A percentile compares a stretch with the other conserved stretches of the same genome.
Conservation (phyloP, 495 filamentous ascomycete genomes). For the Apodospora peruviana region DNA sequence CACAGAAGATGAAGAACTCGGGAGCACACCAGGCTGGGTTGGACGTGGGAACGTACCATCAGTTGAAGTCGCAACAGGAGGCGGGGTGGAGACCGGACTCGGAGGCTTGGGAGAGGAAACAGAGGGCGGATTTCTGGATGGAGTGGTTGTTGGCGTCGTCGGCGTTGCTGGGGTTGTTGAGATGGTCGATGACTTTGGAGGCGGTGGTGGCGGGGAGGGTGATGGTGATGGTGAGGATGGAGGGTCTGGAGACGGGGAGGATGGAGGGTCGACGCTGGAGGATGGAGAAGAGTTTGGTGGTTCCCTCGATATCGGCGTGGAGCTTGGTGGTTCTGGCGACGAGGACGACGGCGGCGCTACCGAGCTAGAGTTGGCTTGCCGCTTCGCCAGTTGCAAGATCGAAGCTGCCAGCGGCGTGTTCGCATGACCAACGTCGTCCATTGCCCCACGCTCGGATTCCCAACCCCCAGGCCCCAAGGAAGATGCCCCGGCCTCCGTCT, state of each 20-base stretch:
- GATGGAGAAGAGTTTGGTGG: constrained; percentile 1
- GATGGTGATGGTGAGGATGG: constrained; percentile 5
- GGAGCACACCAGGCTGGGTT: too few relatives aligned
- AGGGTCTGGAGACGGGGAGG: background rate
- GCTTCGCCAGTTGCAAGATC: constrained; percentile 32
- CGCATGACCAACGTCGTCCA: constrained; percentile 25
- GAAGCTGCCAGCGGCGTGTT: constrained; percentile 28
- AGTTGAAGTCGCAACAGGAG: too few relatives aligned
- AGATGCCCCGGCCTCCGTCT: constrained; percentile 10
- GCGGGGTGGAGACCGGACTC: too few relatives aligned
- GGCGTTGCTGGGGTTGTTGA: background rate
- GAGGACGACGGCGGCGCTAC: constrained; percentile 1
- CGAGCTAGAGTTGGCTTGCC: constrained; percentile 23
- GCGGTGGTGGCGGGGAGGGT: constrained; percentile 1
- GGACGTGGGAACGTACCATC: too few relatives aligned
- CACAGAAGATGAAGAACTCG: too few relatives aligned
- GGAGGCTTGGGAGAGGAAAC: too few relatives aligned
- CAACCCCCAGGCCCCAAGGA: constrained; percentile 32
- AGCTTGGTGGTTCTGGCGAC: background rate
- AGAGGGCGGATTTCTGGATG: too few relatives aligned
- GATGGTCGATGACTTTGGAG: background rate
- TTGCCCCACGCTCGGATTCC: constrained; percentile 26
- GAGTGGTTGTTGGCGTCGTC: constrained; percentile 1
- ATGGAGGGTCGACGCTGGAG: background rate
- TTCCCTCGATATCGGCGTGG: too few relatives aligned